phyloP scores from a whole-genome alignment of 1,284 basidiomycete species.

The Anthracocystis setariae region DNA sequence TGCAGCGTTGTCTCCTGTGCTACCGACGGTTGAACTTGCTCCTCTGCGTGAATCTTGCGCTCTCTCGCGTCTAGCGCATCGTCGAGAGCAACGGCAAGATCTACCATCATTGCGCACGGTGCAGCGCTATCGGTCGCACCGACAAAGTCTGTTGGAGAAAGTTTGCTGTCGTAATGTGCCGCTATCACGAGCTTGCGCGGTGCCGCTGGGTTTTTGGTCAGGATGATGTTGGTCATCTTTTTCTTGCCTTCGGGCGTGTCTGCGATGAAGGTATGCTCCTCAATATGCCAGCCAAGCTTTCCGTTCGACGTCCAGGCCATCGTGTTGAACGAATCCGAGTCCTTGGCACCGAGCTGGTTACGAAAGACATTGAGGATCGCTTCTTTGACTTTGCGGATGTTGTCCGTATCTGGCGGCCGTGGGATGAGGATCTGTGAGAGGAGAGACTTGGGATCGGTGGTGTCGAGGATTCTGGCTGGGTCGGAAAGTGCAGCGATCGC shows the following conservation, averaged over 20 bases:
- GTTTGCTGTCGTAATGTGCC: conserved; percentile 97
- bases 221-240: conserved; percentile 88
- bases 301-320: conserved; percentile 8
- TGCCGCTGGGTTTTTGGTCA: conserved; percentile 85
- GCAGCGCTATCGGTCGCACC: conserved; percentile 98
- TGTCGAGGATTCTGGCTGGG: conserved; percentile 46
- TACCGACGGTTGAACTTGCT: conserved; percentile 3
- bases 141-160: conserved; percentile 79
- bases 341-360: conserved; percentile 18
- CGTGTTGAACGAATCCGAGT: conserved; percentile 6
- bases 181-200: conserved; percentile 86
- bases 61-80: conserved; percentile 51
- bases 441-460: conserved; percentile 39
- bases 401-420: conserved; percentile 58
- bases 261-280: conserved; percentile 46
- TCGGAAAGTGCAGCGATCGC: conserved; percentile 34
- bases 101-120: conserved; percentile 80
- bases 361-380: conserved; percentile 51
- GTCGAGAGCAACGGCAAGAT: conserved; percentile 60
- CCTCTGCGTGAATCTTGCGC: conserved; percentile 25
- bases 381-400: conserved; percentile 52
- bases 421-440: conserved; percentile 64
- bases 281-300: conserved; percentile 59
- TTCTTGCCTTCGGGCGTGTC: conserved; percentile 83
- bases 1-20: conserved; percentile 86